phyloP scores from a whole-genome alignment of 306 rosid species.

The Cicer chorassanicum region DNA sequence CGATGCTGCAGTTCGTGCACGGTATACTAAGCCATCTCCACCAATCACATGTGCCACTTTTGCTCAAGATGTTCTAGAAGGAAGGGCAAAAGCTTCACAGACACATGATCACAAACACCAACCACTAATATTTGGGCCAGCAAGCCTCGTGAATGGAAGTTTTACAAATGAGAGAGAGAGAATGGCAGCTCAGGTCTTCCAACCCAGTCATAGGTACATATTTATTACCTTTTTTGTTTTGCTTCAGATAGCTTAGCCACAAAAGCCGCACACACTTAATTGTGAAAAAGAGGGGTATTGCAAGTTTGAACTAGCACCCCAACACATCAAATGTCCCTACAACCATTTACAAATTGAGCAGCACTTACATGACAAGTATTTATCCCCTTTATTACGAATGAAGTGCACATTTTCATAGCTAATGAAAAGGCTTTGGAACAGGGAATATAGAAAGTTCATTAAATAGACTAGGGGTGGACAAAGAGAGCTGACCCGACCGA shows the following conservation, averaged over 20 bases:
- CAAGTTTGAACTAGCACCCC: no score
- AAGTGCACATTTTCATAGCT: constrained; percentile 23
- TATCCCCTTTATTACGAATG: constrained; percentile 1
- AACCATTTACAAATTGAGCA: no score
- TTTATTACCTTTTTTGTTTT: not conserved
- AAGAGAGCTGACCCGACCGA: no score
- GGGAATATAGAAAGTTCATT: not conserved
- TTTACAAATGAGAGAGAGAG: constrained; percentile 81
- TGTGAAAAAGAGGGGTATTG: no score
- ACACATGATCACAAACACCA: constrained; percentile 94
- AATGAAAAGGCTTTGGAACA: not conserved
- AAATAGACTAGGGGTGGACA: not conserved
- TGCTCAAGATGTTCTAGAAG: constrained; percentile 98
- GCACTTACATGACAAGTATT: no score
- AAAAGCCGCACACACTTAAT: no score
- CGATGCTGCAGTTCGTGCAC: constrained; percentile 66
- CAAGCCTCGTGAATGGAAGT: constrained; percentile 83
- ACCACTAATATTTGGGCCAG: constrained; percentile 91
- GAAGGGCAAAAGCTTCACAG: constrained; percentile 80
- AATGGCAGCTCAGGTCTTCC: constrained; percentile 94
- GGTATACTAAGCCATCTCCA: constrained; percentile 63
- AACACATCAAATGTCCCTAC: no score
- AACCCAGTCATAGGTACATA: constrained; percentile 67
- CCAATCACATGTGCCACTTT: constrained; percentile 97
- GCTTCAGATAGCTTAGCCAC: no score